Percentiles rank a stretch among this genome's conserved stretches.
phyloP scores from a whole-genome alignment of 768 basidiomycete species.

The Termitomyces sp. region DNA sequence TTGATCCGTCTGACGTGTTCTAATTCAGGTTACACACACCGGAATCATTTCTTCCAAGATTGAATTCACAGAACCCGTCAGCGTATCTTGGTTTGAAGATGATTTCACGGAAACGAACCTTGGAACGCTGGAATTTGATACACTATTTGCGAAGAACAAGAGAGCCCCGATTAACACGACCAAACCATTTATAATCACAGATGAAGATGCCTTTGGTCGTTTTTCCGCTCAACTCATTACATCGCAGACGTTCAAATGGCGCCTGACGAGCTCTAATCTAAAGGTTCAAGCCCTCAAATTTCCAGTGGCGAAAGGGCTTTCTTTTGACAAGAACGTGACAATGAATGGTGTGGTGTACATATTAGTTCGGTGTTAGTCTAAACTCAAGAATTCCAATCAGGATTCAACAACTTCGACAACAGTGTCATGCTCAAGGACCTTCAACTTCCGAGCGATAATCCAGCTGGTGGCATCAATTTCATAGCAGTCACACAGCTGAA shows the following conservation, averaged over 20 bases:
- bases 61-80: slow-evolving; percentile 48
- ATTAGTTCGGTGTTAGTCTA: neutral
- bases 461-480: slow-evolving; percentile 64
- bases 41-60: slow-evolving; percentile 62
- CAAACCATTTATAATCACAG: slow-evolving; percentile 48
- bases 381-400: slow-evolving; percentile 21
- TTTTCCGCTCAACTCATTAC: slow-evolving; percentile 66
- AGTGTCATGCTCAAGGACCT: slow-evolving; percentile 52
- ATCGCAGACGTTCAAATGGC: slow-evolving; percentile 62
- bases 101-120: slow-evolving; percentile 40
- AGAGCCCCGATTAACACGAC: slow-evolving; percentile 59
- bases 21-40: slow-evolving; percentile 52
- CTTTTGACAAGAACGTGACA: slow-evolving; percentile 54
- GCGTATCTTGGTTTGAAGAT: slow-evolving; percentile 52
- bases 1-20: neutral
- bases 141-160: slow-evolving; percentile 45
- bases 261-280: slow-evolving; percentile 48
- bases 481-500: slow-evolving; percentile 46
- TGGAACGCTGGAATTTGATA: slow-evolving; percentile 46
- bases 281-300: slow-evolving; percentile 63
- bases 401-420: slow-evolving; percentile 56
- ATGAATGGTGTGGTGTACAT: slow-evolving; percentile 38
- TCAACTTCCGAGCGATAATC: slow-evolving; percentile 60
- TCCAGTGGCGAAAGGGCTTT: slow-evolving; percentile 58
- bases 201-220: slow-evolving; percentile 52